These are phyloP conservation scores for Scenedesmus sp. DNA, from an alignment of 163 green algal species.

Conservation along the genomic window DNA sequence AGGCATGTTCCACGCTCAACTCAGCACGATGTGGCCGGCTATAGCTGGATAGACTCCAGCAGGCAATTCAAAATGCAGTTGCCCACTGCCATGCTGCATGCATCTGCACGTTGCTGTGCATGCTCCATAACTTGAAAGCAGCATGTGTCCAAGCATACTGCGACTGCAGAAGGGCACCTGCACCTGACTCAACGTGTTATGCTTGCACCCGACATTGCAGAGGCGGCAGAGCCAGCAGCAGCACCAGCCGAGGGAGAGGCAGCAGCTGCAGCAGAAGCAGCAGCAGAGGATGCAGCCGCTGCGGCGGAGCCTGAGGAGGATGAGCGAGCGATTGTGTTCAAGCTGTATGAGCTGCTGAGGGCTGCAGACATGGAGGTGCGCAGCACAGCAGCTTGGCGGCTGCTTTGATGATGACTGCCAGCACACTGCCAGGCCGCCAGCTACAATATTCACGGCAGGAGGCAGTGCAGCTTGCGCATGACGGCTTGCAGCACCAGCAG, in stretches of 20 bases:
- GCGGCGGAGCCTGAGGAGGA: not conserved
- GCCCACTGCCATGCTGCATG: not conserved
- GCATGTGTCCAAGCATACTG: not conserved
- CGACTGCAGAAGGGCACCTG: not conserved
- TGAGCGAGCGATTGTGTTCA: conserved; percentile 53
- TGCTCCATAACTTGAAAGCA: not conserved
- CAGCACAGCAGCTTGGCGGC: not conserved
- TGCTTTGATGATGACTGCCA: not conserved
- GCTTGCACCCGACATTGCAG: not conserved
- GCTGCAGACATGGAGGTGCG: conserved; percentile 66
- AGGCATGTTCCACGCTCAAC: not conserved
- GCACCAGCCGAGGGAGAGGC: not conserved
- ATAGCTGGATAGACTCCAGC: not conserved
- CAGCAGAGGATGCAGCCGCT: not conserved
- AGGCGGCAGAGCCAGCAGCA: not conserved
- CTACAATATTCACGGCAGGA: not conserved
- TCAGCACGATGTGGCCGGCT: not conserved
- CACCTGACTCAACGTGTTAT: not conserved
- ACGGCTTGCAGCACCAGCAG: not conserved
- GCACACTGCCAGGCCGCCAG: not conserved
- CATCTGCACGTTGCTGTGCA: not conserved
- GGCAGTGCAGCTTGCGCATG: not conserved
- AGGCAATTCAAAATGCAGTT: not conserved
- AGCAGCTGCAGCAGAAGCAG: not conserved
- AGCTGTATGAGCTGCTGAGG: conserved; percentile 69